Evolutionary conservation across 2,329 filamentous ascomycete genomes (phyloP), one percentile per base, ranked within the genome.

Genomic region (Venturia pyrina): DNA sequence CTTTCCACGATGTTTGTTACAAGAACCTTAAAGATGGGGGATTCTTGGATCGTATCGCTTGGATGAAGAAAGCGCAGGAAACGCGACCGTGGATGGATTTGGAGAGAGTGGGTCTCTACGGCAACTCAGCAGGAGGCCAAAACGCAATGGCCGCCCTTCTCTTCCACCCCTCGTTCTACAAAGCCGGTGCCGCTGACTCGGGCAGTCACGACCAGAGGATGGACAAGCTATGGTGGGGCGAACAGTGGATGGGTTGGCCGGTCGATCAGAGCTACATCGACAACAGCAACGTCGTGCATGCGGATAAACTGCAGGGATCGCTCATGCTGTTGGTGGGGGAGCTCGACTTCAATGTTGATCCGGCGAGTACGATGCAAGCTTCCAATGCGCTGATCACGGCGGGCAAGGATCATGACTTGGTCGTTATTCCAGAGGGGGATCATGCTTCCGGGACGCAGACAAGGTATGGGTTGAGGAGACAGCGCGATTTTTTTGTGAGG

Each of bases 311-410:
- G 44, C 13, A 69, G 65, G 66, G 68, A n/a, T 68, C 66, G 6
- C 46, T 71, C 48, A 65, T 70, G 64, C 70, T 70, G 21, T 70
- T 66, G 34, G 71, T 72, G 40, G 76, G 73, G 69, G 77, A 78
- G 66, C 69, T 72, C 68, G 73, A 71, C 61, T 69, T 66, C 46
- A 79, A 72, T 62, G 71, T 73, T 6, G 71, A 73, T 68, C 71
- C 71, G 21, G 69, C 71, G 61, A 68, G 65, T 53, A 72, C 71
- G 62, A 71, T 72, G 70, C 71, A 72, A 63, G 71, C 71, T 44
- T 70, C 71, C 1, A 70, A 72, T 46, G 70, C 70, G 19, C 57
- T 72, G 34, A 70, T 65, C n/a, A 62, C 62, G 28, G 67, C 67
- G 4, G 67, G 66, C n/a, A 72, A 71, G 46, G 70, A 72, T 53